A percentile compares a stretch with the other conserved stretches of the same genome.
phyloP scores from a whole-genome alignment of 1,284 basidiomycete genomes.

The Ceratobasidium sp. region DNA sequence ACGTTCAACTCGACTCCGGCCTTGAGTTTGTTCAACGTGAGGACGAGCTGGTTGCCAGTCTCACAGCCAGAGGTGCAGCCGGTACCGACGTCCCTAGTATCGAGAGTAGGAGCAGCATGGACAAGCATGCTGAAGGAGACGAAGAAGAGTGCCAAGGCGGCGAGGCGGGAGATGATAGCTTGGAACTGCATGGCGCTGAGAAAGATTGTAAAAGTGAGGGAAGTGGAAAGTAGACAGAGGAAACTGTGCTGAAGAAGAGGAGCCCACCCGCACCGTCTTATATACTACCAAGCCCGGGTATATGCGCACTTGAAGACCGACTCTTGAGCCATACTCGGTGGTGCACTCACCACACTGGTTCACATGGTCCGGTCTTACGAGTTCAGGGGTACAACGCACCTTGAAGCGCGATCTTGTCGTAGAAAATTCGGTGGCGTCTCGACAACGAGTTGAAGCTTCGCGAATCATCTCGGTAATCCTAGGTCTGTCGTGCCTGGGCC shows the following conservation, averaged over 20 bases:
- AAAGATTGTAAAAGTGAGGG: not conserved
- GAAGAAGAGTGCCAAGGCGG: too few relatives aligned
- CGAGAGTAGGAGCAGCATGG: slow-evolving; percentile 20
- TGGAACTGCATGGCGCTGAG: slow-evolving; percentile 16
- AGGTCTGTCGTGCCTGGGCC: not conserved
- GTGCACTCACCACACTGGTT: not conserved
- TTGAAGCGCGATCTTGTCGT: slow-evolving; percentile 15
- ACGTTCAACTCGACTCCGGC: slow-evolving; percentile 5
- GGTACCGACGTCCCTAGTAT: slow-evolving; percentile 11
- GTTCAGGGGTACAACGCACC: too few relatives aligned
- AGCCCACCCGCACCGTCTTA: not conserved
- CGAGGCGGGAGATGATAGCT: too few relatives aligned
- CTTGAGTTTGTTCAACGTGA: not conserved
- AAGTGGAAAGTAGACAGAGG: not conserved
- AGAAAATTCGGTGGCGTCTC: slow-evolving; percentile 15
- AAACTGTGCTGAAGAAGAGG: slow-evolving; percentile 11
- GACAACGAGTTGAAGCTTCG: not conserved
- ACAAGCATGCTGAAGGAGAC: not conserved
- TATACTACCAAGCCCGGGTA: not conserved
- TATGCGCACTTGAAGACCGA: not conserved
- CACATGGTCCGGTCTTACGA: not conserved
- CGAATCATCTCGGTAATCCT: not conserved
- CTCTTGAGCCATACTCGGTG: too few relatives aligned
- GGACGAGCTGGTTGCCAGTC: slow-evolving; percentile 12
- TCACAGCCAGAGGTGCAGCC: not conserved